Evolutionary conservation across 176 grass and related monocot species (phyloP), one percentile per base, ranked within the genome.

Genomic region (Aegilops longissima): DNA sequence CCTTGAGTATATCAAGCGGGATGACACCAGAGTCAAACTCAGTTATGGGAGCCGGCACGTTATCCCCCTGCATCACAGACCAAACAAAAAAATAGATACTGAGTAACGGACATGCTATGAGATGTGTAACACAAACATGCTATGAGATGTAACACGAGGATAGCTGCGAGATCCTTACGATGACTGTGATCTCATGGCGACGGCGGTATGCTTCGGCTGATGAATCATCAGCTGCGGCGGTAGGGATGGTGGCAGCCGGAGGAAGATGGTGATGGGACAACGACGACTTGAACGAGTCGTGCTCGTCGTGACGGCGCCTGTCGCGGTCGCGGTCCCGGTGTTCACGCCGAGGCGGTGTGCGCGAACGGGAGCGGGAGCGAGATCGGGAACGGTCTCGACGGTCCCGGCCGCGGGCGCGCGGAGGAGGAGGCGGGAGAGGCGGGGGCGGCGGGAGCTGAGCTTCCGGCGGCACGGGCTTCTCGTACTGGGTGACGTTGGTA

Each of bases 401-500:
- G 67, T 39, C 30, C 0, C 63, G 72, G 62, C 45, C 61, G 18
- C 62, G 85, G 82, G 67, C 75, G 76, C 88, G 89, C 12, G 93
- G 91, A 4, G 89, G 89, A 10, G 88, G 89, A 27, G 90, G 84
- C 68, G 86, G 93, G 2, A 89, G 90, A 33, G 88, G 90, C n/a
- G 91, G 95, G 2, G 96, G 95, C 9, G 90, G 89, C 0, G 79
- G 90, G 25, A 91, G 90, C 66, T 86, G 84, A n/a, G 88, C 87
- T 21, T 82, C 89, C 34, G 80, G 90, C n/a, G 80, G 80, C 23
- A 82, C 33, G 17, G 97, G 97, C 7, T 72, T 87, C 87, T 99
- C 97, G 88, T 99, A 99, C 92, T 99, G 94, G 31, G 97, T 96
- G 17, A 94, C 73, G 88, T 99, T 92, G 21, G 97, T 99, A 9